Evolutionary conservation across 78 protist genomes (phyloP).

Genomic region (Dictyostelium intermedium): DNA sequence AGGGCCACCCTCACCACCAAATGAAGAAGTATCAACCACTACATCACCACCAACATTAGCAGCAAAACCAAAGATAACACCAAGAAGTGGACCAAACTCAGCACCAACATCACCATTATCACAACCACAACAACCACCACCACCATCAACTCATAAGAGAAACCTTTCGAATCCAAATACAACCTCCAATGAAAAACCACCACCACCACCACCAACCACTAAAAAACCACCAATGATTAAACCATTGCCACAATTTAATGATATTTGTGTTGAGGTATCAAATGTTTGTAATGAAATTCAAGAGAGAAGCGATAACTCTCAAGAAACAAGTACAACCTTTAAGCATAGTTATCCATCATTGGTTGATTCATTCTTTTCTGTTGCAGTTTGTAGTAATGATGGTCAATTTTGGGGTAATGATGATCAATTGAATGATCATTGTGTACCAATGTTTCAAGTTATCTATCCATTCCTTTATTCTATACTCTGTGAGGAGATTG

Average conservation of each 20-base stretch:
- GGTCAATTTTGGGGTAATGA: slow-evolving; percentile 44
- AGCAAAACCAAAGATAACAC: neutral
- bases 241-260: neutral
- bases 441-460: slow-evolving; percentile 64
- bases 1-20: neutral
- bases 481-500: slow-evolving; percentile 37
- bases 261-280: neutral
- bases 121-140: slow-evolving; percentile 4
- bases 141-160: slow-evolving; percentile 20
- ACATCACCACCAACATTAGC: slow-evolving; percentile 13
- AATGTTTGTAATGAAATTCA: slow-evolving; percentile 18
- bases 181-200: neutral
- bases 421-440: neutral
- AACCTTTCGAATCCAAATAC: slow-evolving; percentile 13
- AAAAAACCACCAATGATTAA: neutral
- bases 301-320: neutral
- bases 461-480: slow-evolving; percentile 60
- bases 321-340: neutral
- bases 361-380: slow-evolving; percentile 8
- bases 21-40: neutral
- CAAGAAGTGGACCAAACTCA: neutral
- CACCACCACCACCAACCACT: slow-evolving; percentile 12
- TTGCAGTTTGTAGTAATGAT: slow-evolving; percentile 12
- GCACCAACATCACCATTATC: neutral
- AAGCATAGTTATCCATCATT: slow-evolving; percentile 41